These are phyloP conservation scores for Fusarium sp. DNA, from an alignment of 2,329 filamentous ascomycete genomes.

Conservation along the genomic window DNA sequence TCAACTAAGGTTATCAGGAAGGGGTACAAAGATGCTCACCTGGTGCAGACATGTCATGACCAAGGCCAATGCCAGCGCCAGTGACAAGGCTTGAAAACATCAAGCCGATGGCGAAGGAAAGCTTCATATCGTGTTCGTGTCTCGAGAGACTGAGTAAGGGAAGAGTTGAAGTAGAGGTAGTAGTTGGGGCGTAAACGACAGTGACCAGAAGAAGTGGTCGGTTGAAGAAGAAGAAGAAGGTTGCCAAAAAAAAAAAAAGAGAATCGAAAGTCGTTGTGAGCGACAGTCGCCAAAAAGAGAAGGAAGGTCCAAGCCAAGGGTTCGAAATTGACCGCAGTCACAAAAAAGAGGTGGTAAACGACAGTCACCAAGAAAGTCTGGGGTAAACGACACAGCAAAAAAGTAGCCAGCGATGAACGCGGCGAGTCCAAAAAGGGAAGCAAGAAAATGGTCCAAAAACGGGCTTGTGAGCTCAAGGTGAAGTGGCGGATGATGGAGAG, in stretches of 20 bases:
- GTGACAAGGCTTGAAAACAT: conserved; percentile 27
- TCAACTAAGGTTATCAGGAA: background rate
- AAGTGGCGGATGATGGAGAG: conserved; percentile 30
- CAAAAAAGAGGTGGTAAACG: conserved; percentile 38
- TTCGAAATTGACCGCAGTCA: background rate
- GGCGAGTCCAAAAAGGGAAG: conserved; percentile 47
- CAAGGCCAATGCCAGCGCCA: background rate
- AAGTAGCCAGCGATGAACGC: conserved; percentile 24
- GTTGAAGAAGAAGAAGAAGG: background rate
- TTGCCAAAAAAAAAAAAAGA: background rate
- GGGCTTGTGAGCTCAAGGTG: conserved; percentile 39
- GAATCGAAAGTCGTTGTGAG: background rate
- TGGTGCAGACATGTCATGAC: conserved; percentile 8
- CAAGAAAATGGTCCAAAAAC: conserved; percentile 37
- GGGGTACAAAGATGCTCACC: conserved; percentile 12
- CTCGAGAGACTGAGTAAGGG: conserved; percentile 17
- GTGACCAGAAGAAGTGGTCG: conserved; percentile 40
- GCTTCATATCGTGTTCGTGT: conserved; percentile 37
- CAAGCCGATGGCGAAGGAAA: conserved; percentile 11
- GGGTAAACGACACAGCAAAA: conserved; percentile 16
- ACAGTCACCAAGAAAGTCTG: conserved; percentile 42
- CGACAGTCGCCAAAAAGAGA: background rate
- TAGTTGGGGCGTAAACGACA: conserved; percentile 45
- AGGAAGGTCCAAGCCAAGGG: background rate
- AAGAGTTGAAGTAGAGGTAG: conserved; percentile 32